Evolutionary conservation across 176 grass and related monocot genomes (phyloP), one percentile per base, ranked within the genome.

Genomic region (Oryza australiensis): DNA sequence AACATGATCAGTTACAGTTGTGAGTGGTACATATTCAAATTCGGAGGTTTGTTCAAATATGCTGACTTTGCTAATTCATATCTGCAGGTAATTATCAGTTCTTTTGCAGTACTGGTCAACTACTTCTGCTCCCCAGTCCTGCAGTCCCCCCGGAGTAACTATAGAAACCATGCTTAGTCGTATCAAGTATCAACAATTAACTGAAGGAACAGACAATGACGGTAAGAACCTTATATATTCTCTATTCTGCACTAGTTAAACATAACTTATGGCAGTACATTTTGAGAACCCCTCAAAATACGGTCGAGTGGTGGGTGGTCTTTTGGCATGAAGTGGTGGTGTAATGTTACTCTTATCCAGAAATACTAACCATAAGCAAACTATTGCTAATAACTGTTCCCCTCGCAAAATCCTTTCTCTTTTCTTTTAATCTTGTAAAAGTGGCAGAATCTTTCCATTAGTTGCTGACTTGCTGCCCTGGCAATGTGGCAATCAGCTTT

Each of bases 11-110:
- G 26, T 77, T 20, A 26, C n/a, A 45, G 4, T 46, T 51, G 22
- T 15, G 7, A 62, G 13, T 59, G 30, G 73, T 9, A 6, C 22
- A 64, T 64, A 27, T 68, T 3, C 46, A 49, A 68, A 24, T 29
- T 80, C 9, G 28, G 48, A n/a, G 35, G 7, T 28, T 3, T 64
- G 41, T 72, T 34, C 27, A 76, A 45, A 59, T 66, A 18, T 7
- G 33, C 83, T 89, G 34, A 89, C 34, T 20, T 43, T 57, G 32
- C 62, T 45, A 18, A 64, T 57, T 33, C 65, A 20, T 80, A 64
- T 81, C 4, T 81, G 72, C 72, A 89, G 82, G 77, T 11, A 64
- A 16, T 51, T 11, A 24, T 26, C 4, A 55, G 26, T 55, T 15
- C 35, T 69, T 38, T 16, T 41, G 70, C 32, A 26, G 65, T n/a